Conservation (phyloP, 495 filamentous ascomycete species). For the Chaetomium cochliodes region DNA sequence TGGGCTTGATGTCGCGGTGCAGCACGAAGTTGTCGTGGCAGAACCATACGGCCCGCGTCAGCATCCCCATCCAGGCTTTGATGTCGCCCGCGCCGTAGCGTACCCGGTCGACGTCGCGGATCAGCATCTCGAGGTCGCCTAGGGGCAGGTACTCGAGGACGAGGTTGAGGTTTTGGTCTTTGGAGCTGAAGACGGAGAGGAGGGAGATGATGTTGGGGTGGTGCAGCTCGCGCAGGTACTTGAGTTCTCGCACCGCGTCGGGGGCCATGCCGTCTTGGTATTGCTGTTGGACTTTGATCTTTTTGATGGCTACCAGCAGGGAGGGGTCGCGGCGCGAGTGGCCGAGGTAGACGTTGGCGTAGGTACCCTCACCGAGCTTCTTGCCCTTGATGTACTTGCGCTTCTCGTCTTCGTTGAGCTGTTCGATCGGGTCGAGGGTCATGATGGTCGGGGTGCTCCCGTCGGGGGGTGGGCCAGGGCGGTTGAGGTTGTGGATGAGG, state of each 20-base stretch:
- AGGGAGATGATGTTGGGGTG: slow-evolving; percentile 95
- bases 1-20: slow-evolving; percentile 98
- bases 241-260: slow-evolving; percentile 94
- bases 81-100: slow-evolving; percentile 72
- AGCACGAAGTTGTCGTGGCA: slow-evolving; percentile 93
- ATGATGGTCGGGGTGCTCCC: slow-evolving; percentile 4
- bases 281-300: slow-evolving; percentile 91
- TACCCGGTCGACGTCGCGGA: slow-evolving; percentile 72
- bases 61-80: slow-evolving; percentile 98
- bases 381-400: slow-evolving; percentile 86
- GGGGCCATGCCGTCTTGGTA: slow-evolving; percentile 79
- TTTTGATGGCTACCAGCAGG: slow-evolving; percentile 87
- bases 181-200: slow-evolving; percentile 86
- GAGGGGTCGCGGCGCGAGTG: slow-evolving; percentile 66
- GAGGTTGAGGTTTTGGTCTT: slow-evolving; percentile 85
- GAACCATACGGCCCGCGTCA: slow-evolving; percentile 89
- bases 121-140: slow-evolving; percentile 91
- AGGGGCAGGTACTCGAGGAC: slow-evolving; percentile 90
- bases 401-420: slow-evolving; percentile 84
- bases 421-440: slow-evolving; percentile 67
- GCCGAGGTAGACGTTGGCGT: slow-evolving; percentile 90
- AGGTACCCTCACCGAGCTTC: slow-evolving; percentile 94
- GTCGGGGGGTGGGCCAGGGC: too few relatives aligned
- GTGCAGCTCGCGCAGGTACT: slow-evolving; percentile 88
- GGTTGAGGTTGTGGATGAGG: too few relatives aligned